phyloP scores from a whole-genome alignment of 2,329 filamentous ascomycete genomes.

The Aspergillus piperis region DNA sequence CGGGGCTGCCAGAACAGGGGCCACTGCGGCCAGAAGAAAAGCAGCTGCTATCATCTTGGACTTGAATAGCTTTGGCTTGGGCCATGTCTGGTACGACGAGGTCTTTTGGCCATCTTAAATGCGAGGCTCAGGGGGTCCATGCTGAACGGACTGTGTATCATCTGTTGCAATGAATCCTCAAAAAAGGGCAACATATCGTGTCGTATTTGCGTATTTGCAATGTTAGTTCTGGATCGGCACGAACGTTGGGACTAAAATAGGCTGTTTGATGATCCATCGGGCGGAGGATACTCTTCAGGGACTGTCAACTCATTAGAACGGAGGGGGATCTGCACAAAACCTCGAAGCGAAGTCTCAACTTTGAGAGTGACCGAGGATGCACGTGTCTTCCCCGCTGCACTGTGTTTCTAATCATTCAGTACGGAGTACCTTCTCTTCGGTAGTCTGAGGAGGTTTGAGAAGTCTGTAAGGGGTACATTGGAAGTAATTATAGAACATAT shows the following conservation, averaged over 20 bases:
- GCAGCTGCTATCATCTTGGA: neutral
- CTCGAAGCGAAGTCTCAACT: neutral
- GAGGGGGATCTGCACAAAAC: neutral
- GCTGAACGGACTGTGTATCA: neutral
- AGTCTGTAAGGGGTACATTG: too few relatives aligned
- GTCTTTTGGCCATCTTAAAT: neutral
- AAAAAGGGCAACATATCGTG: neutral
- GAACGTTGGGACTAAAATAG: neutral
- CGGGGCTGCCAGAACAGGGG: neutral
- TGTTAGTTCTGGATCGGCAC: neutral
- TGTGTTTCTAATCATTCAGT: too few relatives aligned
- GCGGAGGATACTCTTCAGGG: too few relatives aligned
- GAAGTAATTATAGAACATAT: too few relatives aligned
- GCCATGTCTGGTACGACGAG: neutral
- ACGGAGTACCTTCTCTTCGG: too few relatives aligned
- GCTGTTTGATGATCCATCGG: neutral
- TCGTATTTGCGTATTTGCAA: neutral
- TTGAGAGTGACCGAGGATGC: neutral
- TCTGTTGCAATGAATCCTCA: neutral
- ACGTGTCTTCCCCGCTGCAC: neutral
- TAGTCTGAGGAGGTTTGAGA: too few relatives aligned
- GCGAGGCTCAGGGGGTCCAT: neutral
- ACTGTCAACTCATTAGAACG: too few relatives aligned
- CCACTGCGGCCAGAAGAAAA: neutral
- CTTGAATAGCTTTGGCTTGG: neutral